Evolutionary conservation across 768 basidiomycete species (phyloP).

Genomic region (Termitomyces bulborhizus): DNA sequence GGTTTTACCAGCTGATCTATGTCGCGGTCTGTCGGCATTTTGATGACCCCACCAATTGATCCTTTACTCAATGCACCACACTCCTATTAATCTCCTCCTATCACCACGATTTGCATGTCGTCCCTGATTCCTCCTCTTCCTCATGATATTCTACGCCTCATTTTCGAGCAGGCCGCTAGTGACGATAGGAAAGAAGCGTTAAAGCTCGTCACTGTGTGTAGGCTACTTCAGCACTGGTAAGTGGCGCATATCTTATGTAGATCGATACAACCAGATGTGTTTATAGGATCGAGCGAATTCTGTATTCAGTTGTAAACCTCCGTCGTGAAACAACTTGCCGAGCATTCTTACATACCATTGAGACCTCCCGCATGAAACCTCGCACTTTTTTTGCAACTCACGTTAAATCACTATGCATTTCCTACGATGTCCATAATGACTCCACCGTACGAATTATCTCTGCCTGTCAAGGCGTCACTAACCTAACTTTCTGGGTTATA

Average conservation of each 20-base stretch:
- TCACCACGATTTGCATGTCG: slow-evolving; percentile 1
- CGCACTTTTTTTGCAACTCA: slow-evolving; percentile 26
- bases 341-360: slow-evolving; percentile 31
- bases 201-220: slow-evolving; percentile 25
- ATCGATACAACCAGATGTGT: not conserved
- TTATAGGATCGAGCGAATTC: slow-evolving; percentile 27
- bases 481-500: slow-evolving; percentile 32
- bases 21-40: not conserved
- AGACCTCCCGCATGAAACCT: slow-evolving; percentile 26
- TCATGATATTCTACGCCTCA: slow-evolving; percentile 29
- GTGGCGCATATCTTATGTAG: not conserved
- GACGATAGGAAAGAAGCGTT: slow-evolving; percentile 25
- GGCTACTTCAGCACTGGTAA: slow-evolving; percentile 27
- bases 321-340: slow-evolving; percentile 24
- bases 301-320: slow-evolving; percentile 29
- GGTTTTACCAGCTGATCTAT: not conserved
- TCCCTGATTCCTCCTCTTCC: slow-evolving; percentile 19
- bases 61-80: not conserved
- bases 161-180: slow-evolving; percentile 28
- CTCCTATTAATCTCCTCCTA: too few relatives aligned
- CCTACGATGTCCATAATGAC: slow-evolving; percentile 25
- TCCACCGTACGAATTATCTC: slow-evolving; percentile 25
- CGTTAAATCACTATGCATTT: slow-evolving; percentile 31
- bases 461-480: slow-evolving; percentile 27
- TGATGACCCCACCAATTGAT: slow-evolving; percentile 9